A percentile compares a stretch with the other conserved stretches of the same genome.
phyloP scores from a whole-genome alignment of 352 stramenopile genomes.

The Phytophthora tubulina region DNA sequence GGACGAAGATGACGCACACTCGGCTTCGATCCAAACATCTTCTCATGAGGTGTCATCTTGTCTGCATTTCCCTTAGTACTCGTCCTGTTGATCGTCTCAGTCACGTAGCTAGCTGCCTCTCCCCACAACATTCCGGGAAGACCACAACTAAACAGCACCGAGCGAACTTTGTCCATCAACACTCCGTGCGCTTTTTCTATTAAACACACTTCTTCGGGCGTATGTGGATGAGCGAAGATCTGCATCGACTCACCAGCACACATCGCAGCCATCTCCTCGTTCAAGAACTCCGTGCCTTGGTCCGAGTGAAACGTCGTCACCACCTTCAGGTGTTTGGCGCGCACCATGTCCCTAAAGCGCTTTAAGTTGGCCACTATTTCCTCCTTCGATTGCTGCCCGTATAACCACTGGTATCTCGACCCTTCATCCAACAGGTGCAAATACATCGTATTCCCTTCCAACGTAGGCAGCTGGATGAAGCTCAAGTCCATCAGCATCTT shows the following conservation, averaged over 20 bases:
- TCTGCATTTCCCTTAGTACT: slow-evolving; percentile 17
- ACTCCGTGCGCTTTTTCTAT: slow-evolving; percentile 7
- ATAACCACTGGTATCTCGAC: slow-evolving; percentile 15
- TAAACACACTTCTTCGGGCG: slow-evolving; percentile 1
- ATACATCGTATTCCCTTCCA: slow-evolving; percentile 12
- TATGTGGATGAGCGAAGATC: neutral
- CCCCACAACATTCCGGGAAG: slow-evolving; percentile 1
- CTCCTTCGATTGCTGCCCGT: slow-evolving; percentile 20
- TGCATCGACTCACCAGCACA: neutral
- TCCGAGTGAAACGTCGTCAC: slow-evolving; percentile 20
- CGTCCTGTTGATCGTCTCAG: slow-evolving; percentile 2
- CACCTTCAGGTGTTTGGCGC: neutral
- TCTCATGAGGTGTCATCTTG: slow-evolving; percentile 17
- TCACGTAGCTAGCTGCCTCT: slow-evolving; percentile 13
- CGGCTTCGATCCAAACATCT: slow-evolving; percentile 18
- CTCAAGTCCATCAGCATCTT: slow-evolving; percentile 13
- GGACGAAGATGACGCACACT: slow-evolving; percentile 16
- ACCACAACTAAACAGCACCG: neutral
- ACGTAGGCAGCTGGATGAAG: neutral
- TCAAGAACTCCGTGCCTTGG: slow-evolving; percentile 19
- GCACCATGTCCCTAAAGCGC: neutral
- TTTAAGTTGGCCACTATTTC: slow-evolving; percentile 7
- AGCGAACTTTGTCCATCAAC: neutral
- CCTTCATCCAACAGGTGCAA: slow-evolving; percentile 25
- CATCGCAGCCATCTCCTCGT: neutral